Evolutionary conservation across 257 asterid species (phyloP).

Genomic region (Lithospermum erythrorhizon): DNA sequence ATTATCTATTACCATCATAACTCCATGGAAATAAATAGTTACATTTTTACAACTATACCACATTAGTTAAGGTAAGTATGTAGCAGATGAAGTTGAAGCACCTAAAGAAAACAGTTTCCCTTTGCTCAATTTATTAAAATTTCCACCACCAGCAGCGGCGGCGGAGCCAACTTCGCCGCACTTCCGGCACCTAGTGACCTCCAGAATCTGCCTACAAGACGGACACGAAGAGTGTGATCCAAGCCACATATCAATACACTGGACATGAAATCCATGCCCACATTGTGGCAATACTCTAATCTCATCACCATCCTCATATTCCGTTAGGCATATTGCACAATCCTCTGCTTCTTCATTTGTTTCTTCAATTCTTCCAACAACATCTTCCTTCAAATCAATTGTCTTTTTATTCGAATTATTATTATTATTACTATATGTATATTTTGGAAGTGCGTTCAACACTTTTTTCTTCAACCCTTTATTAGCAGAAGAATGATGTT

Average conservation of each 20-base stretch:
- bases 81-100: not conserved
- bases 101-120: not conserved
- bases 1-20: no score
- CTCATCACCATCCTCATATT: conserved; percentile 44
- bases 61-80: not conserved
- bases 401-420: no score
- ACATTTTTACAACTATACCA: not conserved
- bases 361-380: not conserved
- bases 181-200: conserved; percentile 25
- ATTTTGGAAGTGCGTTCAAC: conserved; percentile 37
- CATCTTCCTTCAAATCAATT: not conserved
- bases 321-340: conserved; percentile 41
- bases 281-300: conserved; percentile 46
- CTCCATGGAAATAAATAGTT: no score
- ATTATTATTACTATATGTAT: conserved; percentile 20
- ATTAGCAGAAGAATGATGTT: conserved; percentile 15
- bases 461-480: conserved; percentile 37
- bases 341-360: conserved; percentile 13
- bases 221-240: conserved; percentile 60
- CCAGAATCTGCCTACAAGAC: conserved; percentile 38
- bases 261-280: conserved; percentile 43
- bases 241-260: conserved; percentile 52
- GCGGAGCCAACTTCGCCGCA: conserved; percentile 23
- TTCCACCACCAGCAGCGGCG: not conserved
- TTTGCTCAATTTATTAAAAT: no score